Percentiles rank a stretch among this genome's conserved stretches.
These are phyloP conservation scores for Platanus orientalis DNA, from an alignment of 164 flowering plant genomes.

Conservation along the genomic window DNA sequence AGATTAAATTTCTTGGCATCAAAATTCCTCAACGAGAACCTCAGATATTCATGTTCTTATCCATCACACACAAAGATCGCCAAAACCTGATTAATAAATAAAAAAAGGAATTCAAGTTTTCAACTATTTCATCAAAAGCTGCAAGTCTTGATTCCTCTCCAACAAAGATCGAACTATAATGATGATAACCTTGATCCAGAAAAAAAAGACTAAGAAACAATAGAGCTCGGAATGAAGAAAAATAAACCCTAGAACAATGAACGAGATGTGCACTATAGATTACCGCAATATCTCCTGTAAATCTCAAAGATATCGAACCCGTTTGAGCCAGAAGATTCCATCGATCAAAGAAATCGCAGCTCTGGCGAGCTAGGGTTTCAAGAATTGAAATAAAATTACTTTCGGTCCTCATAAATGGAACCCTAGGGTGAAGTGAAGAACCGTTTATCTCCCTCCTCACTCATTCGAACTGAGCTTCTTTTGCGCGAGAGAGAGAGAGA, in stretches of 20 bases:
- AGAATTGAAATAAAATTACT: not conserved
- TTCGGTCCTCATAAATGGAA: not conserved
- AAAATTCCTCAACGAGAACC: not conserved
- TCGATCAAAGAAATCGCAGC: conserved; percentile 1
- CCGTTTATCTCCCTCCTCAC: no score
- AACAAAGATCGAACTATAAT: not conserved
- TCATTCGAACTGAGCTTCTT: no score
- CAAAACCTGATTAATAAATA: not conserved
- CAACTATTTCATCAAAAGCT: not conserved
- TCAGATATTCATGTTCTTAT: not conserved
- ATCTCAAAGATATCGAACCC: conserved; percentile 36
- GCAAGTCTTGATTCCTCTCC: not conserved
- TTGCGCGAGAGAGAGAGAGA: no score
- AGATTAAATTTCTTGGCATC: no score
- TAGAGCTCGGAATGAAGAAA: not conserved
- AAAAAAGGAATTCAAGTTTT: not conserved
- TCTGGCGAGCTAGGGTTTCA: not conserved
- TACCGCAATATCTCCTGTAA: conserved; percentile 52
- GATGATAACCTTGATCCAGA: not conserved
- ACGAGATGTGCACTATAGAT: not conserved
- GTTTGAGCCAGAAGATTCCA: conserved; percentile 13
- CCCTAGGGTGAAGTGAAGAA: no score
- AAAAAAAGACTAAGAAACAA: not conserved
- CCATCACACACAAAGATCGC: no score
- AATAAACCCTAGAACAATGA: not conserved